Percentiles rank a stretch among this genome's conserved stretches.
Conservation (phyloP, 257 asterid genomes). For the Solanum pimpinellifolium region DNA sequence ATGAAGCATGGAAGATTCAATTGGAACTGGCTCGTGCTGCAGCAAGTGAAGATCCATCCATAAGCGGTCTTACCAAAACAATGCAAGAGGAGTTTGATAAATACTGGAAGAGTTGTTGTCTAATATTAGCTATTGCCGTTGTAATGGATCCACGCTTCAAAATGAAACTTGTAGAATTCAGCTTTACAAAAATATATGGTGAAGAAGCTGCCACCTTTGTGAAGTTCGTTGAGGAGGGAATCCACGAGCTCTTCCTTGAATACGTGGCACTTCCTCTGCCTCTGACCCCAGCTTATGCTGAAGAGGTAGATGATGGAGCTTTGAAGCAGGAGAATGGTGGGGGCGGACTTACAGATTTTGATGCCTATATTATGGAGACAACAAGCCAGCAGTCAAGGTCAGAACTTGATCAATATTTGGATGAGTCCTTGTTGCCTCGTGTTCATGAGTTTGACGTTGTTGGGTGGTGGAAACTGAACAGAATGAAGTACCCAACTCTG, state of each 20-base stretch:
- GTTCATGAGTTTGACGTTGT: constrained; percentile 85
- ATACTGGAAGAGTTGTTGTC: constrained; percentile 79
- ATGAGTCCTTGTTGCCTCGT: constrained; percentile 84
- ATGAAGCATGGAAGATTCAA: constrained; percentile 95
- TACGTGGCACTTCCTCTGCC: constrained; percentile 60
- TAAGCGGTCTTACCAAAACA: constrained; percentile 40
- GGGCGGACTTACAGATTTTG: constrained; percentile 66
- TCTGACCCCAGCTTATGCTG: constrained; percentile 40
- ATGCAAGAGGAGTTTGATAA: constrained; percentile 75
- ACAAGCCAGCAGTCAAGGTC: constrained; percentile 63
- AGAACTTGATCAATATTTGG: constrained; percentile 86
- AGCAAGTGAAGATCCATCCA: constrained; percentile 50
- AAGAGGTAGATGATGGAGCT: constrained; percentile 39
- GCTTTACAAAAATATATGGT: constrained; percentile 70
- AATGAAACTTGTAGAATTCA: constrained; percentile 84
- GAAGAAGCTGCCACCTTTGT: constrained; percentile 54
- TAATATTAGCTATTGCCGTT: constrained; percentile 73
- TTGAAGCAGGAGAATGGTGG: constrained; percentile 38
- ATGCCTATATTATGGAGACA: constrained; percentile 64
- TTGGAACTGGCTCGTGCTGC: constrained; percentile 71
- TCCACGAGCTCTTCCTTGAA: constrained; percentile 79
- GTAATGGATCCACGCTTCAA: constrained; percentile 98
- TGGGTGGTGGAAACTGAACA: constrained; percentile 90
- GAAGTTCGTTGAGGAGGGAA: constrained; percentile 65
- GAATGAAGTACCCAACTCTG: constrained; percentile 76